Conservation (phyloP, 768 basidiomycete species). For the Piloderma croceum region DNA sequence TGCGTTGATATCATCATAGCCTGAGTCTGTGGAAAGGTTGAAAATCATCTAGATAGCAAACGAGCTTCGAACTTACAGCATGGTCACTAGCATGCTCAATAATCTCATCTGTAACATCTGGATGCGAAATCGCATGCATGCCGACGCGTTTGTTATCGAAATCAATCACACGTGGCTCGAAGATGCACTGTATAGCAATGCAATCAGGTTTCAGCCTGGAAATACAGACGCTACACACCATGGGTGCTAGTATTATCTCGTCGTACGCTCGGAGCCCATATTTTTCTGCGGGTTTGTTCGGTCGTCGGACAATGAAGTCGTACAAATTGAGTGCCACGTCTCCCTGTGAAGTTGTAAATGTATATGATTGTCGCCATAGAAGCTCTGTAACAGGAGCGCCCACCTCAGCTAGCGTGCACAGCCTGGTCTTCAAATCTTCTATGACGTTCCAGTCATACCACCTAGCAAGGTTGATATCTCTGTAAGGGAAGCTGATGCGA, state of each 20-base stretch:
- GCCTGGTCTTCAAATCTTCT: conserved; percentile 81
- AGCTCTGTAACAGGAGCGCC: conserved; percentile 17
- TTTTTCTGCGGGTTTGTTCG: conserved; percentile 74
- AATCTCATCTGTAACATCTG: conserved; percentile 73
- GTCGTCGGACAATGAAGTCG: conserved; percentile 81
- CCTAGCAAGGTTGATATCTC: conserved; percentile 68
- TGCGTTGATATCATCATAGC: conserved; percentile 91
- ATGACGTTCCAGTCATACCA: conserved; percentile 87
- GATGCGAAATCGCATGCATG: conserved; percentile 41
- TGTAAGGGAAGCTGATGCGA: conserved; percentile 83
- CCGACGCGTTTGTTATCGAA: conserved; percentile 71
- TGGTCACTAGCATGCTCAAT: conserved; percentile 49
- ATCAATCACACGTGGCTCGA: conserved; percentile 89
- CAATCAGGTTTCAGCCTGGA: not conserved
- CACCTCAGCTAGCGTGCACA: conserved; percentile 88
- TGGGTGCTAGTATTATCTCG: conserved; percentile 90
- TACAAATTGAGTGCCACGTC: conserved; percentile 88
- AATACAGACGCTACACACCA: conserved; percentile 47
- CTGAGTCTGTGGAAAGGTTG: conserved; percentile 50
- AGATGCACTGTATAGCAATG: conserved; percentile 86
- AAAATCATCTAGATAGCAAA: not conserved
- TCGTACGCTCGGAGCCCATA: conserved; percentile 90
- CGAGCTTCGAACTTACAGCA: conserved; percentile 34
- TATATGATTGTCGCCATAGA: conserved; percentile 1
- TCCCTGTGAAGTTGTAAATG: conserved; percentile 40